phyloP scores from a whole-genome alignment of 1,284 basidiomycete genomes.

The Pseudozyma tsukubaensis region DNA sequence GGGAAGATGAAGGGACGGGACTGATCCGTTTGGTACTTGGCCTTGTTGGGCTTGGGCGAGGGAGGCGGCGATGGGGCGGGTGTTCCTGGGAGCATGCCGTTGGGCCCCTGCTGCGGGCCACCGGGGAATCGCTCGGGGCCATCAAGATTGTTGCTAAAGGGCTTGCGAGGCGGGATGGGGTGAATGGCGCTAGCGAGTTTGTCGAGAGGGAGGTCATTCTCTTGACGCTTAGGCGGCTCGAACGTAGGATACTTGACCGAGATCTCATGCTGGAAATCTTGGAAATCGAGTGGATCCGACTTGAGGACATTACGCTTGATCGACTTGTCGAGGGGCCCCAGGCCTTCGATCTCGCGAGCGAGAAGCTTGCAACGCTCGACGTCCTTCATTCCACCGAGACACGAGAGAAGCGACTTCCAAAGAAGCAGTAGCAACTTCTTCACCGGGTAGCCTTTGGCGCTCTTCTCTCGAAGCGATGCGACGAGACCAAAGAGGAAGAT shows the following conservation, averaged over 20 bases:
- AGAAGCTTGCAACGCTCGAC: slow-evolving; percentile 84
- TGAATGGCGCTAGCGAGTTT: slow-evolving; percentile 59
- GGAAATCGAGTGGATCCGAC: slow-evolving; percentile 62
- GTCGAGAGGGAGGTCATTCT: slow-evolving; percentile 68
- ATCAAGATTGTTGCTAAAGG: slow-evolving; percentile 75
- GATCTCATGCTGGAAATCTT: slow-evolving; percentile 63
- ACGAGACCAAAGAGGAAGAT: slow-evolving; percentile 91
- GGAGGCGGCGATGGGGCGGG: slow-evolving; percentile 90
- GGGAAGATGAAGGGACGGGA: slow-evolving; percentile 93
- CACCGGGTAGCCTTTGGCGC: slow-evolving; percentile 78
- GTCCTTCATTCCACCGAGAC: slow-evolving; percentile 91
- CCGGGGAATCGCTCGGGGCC: slow-evolving; percentile 83
- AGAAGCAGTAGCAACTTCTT: slow-evolving; percentile 85
- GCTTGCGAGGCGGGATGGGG: slow-evolving; percentile 58
- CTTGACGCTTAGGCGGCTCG: slow-evolving; percentile 69
- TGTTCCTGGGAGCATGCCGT: slow-evolving; percentile 55
- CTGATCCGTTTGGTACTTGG: slow-evolving; percentile 98
- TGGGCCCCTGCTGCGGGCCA: slow-evolving; percentile 72
- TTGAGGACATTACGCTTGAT: slow-evolving; percentile 50
- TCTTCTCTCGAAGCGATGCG: slow-evolving; percentile 89
- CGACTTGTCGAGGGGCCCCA: slow-evolving; percentile 51
- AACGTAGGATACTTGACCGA: slow-evolving; percentile 69
- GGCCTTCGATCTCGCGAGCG: slow-evolving; percentile 80
- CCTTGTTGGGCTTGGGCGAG: slow-evolving; percentile 90
- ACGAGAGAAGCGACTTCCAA: slow-evolving; percentile 94